These are phyloP conservation scores for Aspergillus leporis DNA, from an alignment of 495 filamentous ascomycete species.

Conservation along the genomic window DNA sequence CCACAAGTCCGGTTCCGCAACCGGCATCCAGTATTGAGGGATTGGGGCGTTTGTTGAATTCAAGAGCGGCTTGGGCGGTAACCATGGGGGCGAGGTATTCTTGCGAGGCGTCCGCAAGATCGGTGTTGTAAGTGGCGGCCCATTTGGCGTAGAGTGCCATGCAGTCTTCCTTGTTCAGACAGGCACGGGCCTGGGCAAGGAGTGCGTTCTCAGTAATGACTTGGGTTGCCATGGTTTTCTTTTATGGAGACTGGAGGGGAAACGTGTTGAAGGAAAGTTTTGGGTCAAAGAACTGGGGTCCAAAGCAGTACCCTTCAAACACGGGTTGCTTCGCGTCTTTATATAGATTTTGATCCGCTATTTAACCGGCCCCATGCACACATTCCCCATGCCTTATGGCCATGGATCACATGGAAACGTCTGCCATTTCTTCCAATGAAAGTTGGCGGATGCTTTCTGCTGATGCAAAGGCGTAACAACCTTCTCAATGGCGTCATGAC, in stretches of 20 bases:
- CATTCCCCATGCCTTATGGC: neutral
- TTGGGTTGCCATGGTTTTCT: neutral
- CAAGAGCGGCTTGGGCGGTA: slow-evolving; percentile 34
- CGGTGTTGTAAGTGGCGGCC: slow-evolving; percentile 46
- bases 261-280: too few species aligned
- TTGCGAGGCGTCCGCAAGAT: slow-evolving; percentile 37
- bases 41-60: slow-evolving; percentile 19
- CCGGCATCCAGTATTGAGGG: slow-evolving; percentile 46
- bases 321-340: neutral
- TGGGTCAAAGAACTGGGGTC: neutral
- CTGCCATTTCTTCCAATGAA: neutral
- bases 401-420: neutral
- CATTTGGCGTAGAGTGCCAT: slow-evolving; percentile 46
- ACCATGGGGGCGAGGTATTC: slow-evolving; percentile 43
- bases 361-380: neutral
- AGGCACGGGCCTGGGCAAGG: slow-evolving; percentile 28
- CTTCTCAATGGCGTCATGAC: neutral
- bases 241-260: too few species aligned
- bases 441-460: neutral
- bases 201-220: neutral
- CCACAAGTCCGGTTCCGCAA: slow-evolving; percentile 49
- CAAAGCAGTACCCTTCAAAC: neutral
- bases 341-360: neutral
- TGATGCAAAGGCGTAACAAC: neutral
- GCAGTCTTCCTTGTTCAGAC: slow-evolving; percentile 29